Evolutionary conservation across 345 rosid species (phyloP).

Genomic region (Ceriops tagal): DNA sequence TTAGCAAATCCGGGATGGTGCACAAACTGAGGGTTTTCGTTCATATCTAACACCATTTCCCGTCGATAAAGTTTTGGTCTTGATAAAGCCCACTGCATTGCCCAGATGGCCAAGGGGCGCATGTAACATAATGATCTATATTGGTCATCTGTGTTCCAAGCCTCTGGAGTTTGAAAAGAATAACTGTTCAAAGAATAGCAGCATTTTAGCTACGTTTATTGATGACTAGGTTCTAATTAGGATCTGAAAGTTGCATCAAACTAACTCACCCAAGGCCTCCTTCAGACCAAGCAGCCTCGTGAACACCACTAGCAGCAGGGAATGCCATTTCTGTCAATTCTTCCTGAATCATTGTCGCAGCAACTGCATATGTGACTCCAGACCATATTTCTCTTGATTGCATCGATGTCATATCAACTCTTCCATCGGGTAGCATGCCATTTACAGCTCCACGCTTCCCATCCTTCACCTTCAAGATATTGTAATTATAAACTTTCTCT

Average conservation of each 20-base stretch:
- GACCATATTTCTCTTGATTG: conserved; percentile 96
- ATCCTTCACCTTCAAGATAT: conserved; percentile 72
- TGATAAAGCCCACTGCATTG: conserved; percentile 88
- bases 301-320: conserved; percentile 69
- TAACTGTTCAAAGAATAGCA: conserved; percentile 40
- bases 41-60: conserved; percentile 27
- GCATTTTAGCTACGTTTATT: neutral
- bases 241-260: neutral
- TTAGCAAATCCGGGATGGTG: conserved; percentile 54
- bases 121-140: conserved; percentile 69
- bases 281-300: conserved; percentile 84
- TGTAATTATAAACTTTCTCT: conserved; percentile 67
- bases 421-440: conserved; percentile 92
- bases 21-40: conserved; percentile 29
- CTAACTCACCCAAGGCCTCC: conserved; percentile 67
- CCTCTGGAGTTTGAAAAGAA: conserved; percentile 92
- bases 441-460: conserved; percentile 87
- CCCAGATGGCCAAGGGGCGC: conserved; percentile 95
- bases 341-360: conserved; percentile 93
- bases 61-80: conserved; percentile 30
- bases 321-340: conserved; percentile 64
- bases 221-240: neutral
- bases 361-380: conserved; percentile 84
- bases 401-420: conserved; percentile 67
- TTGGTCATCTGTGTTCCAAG: conserved; percentile 59